Evolutionary conservation across 106 monocot genomes (phyloP), one percentile per base, ranked within the genome.

Genomic region (Allium fistulosum): DNA sequence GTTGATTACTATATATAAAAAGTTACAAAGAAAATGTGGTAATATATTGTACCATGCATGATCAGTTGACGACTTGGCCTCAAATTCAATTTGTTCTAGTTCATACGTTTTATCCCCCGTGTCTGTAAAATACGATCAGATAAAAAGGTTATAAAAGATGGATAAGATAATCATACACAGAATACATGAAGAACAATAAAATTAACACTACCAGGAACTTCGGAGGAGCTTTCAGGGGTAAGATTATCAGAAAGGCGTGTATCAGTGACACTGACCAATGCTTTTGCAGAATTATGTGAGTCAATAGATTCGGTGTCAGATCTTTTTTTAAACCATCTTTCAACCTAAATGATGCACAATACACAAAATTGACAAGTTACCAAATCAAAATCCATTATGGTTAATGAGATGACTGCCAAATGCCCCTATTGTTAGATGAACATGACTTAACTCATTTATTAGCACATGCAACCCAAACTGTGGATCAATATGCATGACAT

Each of bases 41-140:
- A 37, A 37, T 37, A 37, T 4, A 37, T 37, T 37, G 37, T 67
- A 78, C 78, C 78, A 78, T 68, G 78, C 78, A 26, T 53, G 51
- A 63, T 78, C 78, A 56, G 66, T 72, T 47, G 51, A 51, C 53
- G 78, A 78, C 46, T 59, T 72, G 55, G 78, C 78, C 48, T 78
- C 78, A 57, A 78, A 78, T 51, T 78, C 78, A 26, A 72, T 28
- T 56, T 58, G 68, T 28, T 71, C n/a, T 66, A 58, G 49, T 45
- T 68, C 78, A 68, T 66, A 51, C 67, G 18, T 27, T 53, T 76
- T 76, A 50, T 69, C 46, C 2, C 26, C 51, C 3, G 12, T 53
- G 45, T 55, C 75, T 76, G 62, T 17, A 65, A 8, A 62, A 37
- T 49, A 22, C 2, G 6, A 12, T 37, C 46, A 46, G 18, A 64